Base-by-base conservation (phyloP, 768 basidiomycete genomes). In the Polyporus arcularius region DNA sequence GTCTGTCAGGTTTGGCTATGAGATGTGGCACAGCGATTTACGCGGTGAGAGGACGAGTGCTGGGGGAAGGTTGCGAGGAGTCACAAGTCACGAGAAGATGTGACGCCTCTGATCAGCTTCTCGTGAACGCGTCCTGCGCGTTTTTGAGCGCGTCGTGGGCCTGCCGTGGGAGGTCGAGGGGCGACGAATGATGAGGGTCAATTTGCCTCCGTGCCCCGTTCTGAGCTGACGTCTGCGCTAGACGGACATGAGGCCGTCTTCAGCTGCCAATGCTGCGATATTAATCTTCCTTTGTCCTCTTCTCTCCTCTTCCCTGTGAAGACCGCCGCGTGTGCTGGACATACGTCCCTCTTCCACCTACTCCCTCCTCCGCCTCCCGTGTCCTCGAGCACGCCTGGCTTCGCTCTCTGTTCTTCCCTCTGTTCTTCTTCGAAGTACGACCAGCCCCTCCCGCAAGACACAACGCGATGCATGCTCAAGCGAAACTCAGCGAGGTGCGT, bases 251-350 rank as follows among this genome's bases (percentile, higher is more conserved):
- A 63, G 58, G 62, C 62, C 8, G 38, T 16, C 31, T 53, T 49
- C 53, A 18, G 51, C 56, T 39, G n/a, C 43, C 21, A 26, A 26
- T 45, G 43, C 43, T 21, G 48, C n/a, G 49, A 61, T 61, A 61
- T 63, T 59, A 56, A 60, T 53, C 43, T 57, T 51, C 57, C 56
- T 52, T 53, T 58, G 40, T 52, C 54, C 21, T 45, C 54, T 31
- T 42, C 35, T 57, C 62, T 58, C 57, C 56, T 61, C 52, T 61
- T 53, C 28, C 42, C 55, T 54, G 59, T 60, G 57, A 64, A 53
- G 60, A 52, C 60, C 57, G 32, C 58, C 63, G 64, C 66, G 64
- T 65, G 64, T 67, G 66, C 62, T 64, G 55, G 65, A 58, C 66
- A 67, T 67, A 63, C 66, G 47, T 53, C 64, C 53, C 7, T 41